Conservation (phyloP, 1,284 basidiomycete genomes). For the Ustilago tritici region DNA sequence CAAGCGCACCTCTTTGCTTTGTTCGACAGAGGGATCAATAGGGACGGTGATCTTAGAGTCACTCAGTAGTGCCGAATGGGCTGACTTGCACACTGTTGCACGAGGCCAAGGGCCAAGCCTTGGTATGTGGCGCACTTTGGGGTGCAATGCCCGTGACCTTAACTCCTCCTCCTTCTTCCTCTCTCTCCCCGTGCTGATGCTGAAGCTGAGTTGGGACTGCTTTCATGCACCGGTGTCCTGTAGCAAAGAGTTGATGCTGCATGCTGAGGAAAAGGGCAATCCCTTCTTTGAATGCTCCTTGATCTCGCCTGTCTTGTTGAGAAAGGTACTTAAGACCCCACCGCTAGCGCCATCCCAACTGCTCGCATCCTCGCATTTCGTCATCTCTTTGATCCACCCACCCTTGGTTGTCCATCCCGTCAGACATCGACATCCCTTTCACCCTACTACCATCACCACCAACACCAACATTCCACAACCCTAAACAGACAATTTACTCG, state of each 20-base stretch:
- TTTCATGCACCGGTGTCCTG: constrained; percentile 1
- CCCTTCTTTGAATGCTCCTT: not conserved
- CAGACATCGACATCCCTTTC: not conserved
- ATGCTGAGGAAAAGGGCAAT: not conserved
- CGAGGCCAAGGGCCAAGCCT: constrained; percentile 3
- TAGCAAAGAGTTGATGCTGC: not conserved
- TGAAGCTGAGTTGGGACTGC: not conserved
- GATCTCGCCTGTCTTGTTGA: not conserved
- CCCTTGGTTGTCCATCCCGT: not conserved
- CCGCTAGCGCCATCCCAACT: not conserved
- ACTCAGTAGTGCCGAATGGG: not conserved
- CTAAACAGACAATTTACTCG: not conserved
- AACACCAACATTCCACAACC: not conserved
- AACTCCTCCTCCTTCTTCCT: not conserved
- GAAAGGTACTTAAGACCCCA: constrained; percentile 6
- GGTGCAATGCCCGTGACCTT: not conserved
- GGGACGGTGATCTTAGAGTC: not conserved
- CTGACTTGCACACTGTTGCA: not conserved
- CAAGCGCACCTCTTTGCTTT: not conserved
- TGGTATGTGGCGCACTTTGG: constrained; percentile 12
- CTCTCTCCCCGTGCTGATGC: not conserved
- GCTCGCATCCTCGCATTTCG: not conserved
- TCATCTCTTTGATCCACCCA: not conserved
- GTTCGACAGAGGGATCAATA: not conserved
- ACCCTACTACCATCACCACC: not conserved